phyloP scores from a whole-genome alignment of 805 yeast genomes.

The Blastobotrys terrestris region DNA sequence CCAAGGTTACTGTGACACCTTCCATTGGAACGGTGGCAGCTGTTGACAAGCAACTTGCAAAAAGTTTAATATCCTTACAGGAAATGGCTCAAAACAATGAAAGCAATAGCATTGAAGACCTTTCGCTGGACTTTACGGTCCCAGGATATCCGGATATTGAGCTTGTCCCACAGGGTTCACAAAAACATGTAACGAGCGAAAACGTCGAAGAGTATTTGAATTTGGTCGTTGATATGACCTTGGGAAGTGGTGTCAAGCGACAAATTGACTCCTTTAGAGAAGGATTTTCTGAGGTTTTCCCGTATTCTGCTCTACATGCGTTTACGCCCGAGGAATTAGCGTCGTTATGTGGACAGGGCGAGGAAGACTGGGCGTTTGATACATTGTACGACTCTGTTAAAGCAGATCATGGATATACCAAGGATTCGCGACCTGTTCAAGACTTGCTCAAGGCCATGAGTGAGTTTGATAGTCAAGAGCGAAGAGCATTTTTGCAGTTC shows the following conservation, averaged over 20 bases:
- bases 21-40: slow-evolving; percentile 36
- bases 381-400: slow-evolving; percentile 55
- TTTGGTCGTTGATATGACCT: slow-evolving; percentile 49
- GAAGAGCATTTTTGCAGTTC: slow-evolving; percentile 74
- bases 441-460: slow-evolving; percentile 58
- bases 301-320: slow-evolving; percentile 61
- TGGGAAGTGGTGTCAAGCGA: slow-evolving; percentile 55
- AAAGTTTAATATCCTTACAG: slow-evolving; percentile 38
- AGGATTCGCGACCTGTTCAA: slow-evolving; percentile 58
- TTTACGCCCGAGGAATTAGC: slow-evolving; percentile 72
- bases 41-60: slow-evolving; percentile 55
- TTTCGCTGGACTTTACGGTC: slow-evolving; percentile 59
- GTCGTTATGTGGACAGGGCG: slow-evolving; percentile 64
- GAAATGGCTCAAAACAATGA: slow-evolving; percentile 38
- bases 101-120: slow-evolving; percentile 42
- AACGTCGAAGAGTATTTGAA: slow-evolving; percentile 57
- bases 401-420: slow-evolving; percentile 87
- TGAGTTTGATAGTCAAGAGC: slow-evolving; percentile 46
- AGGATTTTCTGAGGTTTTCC: slow-evolving; percentile 82
- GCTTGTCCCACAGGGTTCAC: slow-evolving; percentile 51
- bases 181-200: slow-evolving; percentile 40
- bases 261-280: slow-evolving; percentile 65
- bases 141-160: slow-evolving; percentile 71
- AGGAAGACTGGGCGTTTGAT: slow-evolving; percentile 71
- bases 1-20: slow-evolving; percentile 17